phyloP scores from a whole-genome alignment of 805 yeast genomes.

The Jamesozyma rosinii region DNA sequence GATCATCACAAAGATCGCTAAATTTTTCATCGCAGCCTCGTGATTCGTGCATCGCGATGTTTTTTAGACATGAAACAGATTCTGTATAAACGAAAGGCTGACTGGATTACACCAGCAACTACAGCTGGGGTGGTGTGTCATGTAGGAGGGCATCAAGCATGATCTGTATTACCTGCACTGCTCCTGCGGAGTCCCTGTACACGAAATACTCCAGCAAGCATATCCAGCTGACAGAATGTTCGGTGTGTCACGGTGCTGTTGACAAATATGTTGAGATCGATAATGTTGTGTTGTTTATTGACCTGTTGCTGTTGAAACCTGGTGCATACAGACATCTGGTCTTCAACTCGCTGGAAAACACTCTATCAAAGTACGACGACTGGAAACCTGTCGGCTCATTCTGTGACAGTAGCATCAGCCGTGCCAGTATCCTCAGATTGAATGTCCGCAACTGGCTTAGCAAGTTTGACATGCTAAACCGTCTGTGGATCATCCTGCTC shows the following conservation, averaged over 20 bases:
- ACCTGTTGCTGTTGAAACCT: slow-evolving; percentile 71
- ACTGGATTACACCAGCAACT: too few species aligned
- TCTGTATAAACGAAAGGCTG: too few species aligned
- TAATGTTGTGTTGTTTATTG: slow-evolving; percentile 72
- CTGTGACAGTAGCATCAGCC: not conserved
- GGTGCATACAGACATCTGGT: slow-evolving; percentile 84
- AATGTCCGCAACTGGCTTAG: slow-evolving; percentile 15
- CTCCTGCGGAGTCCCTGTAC: slow-evolving; percentile 55
- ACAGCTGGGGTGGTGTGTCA: too few species aligned
- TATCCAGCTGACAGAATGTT: slow-evolving; percentile 70
- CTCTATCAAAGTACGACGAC: slow-evolving; percentile 12
- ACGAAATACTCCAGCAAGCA: slow-evolving; percentile 67
- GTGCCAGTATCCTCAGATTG: not conserved
- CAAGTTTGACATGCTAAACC: slow-evolving; percentile 25
- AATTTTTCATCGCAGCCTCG: too few species aligned
- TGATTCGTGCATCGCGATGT: too few species aligned
- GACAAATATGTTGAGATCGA: slow-evolving; percentile 92
- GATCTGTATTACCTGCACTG: slow-evolving; percentile 87
- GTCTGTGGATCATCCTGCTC: slow-evolving; percentile 53
- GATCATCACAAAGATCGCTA: too few species aligned
- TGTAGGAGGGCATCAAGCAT: slow-evolving; percentile 29
- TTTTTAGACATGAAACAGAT: too few species aligned
- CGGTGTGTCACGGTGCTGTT: slow-evolving; percentile 60
- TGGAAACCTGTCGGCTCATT: slow-evolving; percentile 3
- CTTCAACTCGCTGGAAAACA: slow-evolving; percentile 47